Evolutionary conservation across 2,329 filamentous ascomycete genomes (phyloP).

Genomic region (Sclerotinia nivalis): DNA sequence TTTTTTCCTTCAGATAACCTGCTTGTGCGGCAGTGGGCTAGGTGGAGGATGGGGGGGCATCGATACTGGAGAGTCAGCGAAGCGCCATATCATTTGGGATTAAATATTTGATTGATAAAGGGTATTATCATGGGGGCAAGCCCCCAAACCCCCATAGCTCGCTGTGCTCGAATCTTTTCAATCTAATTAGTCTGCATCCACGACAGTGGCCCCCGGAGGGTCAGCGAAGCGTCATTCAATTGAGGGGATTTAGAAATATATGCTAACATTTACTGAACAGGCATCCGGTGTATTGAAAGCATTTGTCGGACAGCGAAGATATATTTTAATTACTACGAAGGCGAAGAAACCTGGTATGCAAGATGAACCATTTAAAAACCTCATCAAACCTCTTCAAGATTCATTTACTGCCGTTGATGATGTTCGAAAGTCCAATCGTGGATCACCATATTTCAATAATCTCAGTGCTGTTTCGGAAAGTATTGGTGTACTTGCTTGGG

Average conservation of each 20-base stretch:
- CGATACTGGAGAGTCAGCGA: background rate
- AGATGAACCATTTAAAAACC: slow-evolving; percentile 65
- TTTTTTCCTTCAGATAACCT: background rate
- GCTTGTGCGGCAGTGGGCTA: background rate
- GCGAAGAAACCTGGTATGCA: slow-evolving; percentile 83
- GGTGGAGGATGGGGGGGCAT: background rate
- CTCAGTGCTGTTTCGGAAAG: slow-evolving; percentile 87
- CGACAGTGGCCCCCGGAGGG: background rate
- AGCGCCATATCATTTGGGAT: background rate
- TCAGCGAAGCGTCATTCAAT: background rate
- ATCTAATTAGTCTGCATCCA: background rate
- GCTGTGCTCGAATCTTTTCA: background rate
- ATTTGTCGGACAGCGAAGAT: slow-evolving; percentile 83
- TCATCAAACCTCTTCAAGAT: slow-evolving; percentile 85
- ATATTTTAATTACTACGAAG: slow-evolving; percentile 84
- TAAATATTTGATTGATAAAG: background rate
- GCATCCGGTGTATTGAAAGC: slow-evolving; percentile 59
- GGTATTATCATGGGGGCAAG: background rate
- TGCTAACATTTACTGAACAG: slow-evolving; percentile 38
- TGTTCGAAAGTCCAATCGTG: slow-evolving; percentile 79
- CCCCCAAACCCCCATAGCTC: background rate
- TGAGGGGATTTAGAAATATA: background rate
- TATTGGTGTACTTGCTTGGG: slow-evolving; percentile 87
- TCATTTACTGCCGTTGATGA: slow-evolving; percentile 76
- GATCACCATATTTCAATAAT: slow-evolving; percentile 74